phyloP scores from a whole-genome alignment of 306 rosid genomes.

The Hylodesmum podocarpum region DNA sequence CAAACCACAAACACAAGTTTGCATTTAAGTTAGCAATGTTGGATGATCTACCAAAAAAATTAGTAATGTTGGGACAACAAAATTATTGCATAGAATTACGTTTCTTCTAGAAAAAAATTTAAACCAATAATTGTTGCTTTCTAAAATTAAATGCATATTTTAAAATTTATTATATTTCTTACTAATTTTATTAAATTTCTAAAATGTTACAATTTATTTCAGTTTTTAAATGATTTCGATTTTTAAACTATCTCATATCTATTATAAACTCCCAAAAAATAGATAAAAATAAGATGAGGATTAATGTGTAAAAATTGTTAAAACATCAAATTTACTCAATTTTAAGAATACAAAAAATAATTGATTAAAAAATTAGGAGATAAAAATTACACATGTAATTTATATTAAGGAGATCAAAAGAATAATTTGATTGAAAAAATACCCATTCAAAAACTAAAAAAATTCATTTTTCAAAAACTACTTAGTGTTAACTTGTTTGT shows the following conservation, averaged over 20 bases:
- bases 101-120: background rate
- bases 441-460: background rate
- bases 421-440: background rate
- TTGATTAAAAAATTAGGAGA: background rate
- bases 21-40: background rate
- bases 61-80: background rate
- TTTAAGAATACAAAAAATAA: no score
- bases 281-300: background rate
- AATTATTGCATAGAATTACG: background rate
- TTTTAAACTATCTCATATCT: no score
- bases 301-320: background rate
- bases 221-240: background rate
- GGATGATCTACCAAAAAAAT: background rate
- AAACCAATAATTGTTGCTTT: background rate
- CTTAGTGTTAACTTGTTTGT: background rate
- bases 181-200: background rate
- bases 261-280: background rate
- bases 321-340: background rate
- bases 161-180: background rate
- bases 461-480: background rate
- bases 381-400: background rate
- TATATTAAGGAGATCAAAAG: background rate
- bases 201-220: no score
- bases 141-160: background rate
- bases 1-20: background rate